Evolutionary conservation across 345 rosid species (phyloP), one percentile per base, ranked within the genome.

Genomic region (Chamaenerion angustifolium): DNA sequence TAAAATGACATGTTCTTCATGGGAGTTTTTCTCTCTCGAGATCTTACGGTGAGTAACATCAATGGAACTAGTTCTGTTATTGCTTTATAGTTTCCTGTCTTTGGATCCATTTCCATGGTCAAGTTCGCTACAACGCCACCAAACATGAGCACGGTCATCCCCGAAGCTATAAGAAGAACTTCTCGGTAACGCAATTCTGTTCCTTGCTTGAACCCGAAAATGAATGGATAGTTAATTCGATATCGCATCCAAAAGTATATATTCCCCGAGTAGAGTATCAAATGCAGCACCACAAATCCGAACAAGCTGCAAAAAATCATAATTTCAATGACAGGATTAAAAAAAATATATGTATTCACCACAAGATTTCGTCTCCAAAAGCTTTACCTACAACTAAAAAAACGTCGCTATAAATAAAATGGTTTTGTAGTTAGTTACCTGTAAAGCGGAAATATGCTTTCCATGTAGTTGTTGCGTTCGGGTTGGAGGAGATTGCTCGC

Each of bases 101-200:
- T 65, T 6, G 76, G 77, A 51, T 88, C 85, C 76, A 81, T 79
- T 47, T 88, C 85, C 96, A 88, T 79, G 57, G 83, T 90, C 40
- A 88, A 70, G 68, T 83, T 78, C 0, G 83, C 77, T 21, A 83
- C 65, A 18, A 71, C 76, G 31, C 77, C 73, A 11, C 54, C 75
- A 8, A 88, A 62, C 14, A 80, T 62, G 10, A 83, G 64, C 27
- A 81, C 85, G 13, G 80, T 68, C 18, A 88, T 73, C 53, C 69
- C 81, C 17, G 69, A 64, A 40, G 79, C 50, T 16, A 81, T 43
- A 0, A 83, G 75, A 40, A 79, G 71, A 19, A 83, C 82, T 71
- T 81, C 75, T 59, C 82, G 54, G 35, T 77, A 88, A 40, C 85
- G 74, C 59, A 88, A 43, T 48, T 81, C 88, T n/a, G 71, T 72